phyloP scores from a whole-genome alignment of 495 filamentous ascomycete species.

The Hypoxylon lenormandii region DNA sequence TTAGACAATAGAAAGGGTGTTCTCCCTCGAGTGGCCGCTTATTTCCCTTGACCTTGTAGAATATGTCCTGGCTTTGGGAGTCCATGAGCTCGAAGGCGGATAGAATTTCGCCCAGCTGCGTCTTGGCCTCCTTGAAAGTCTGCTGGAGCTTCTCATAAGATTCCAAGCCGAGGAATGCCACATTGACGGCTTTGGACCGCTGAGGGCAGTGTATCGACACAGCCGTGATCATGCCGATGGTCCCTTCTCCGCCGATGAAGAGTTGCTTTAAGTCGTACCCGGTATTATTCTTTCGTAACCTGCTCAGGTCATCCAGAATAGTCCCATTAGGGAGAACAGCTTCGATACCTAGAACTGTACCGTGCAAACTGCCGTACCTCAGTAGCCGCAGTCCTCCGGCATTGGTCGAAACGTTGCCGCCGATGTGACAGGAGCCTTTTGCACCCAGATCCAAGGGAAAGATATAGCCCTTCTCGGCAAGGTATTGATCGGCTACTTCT shows the following conservation, averaged over 20 bases:
- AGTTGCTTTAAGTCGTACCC: conserved; percentile 98
- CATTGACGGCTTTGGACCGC: conserved; percentile 83
- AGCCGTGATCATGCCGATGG: conserved; percentile 91
- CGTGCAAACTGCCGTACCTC: conserved; percentile 93
- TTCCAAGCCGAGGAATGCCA: conserved; percentile 87
- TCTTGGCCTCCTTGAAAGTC: conserved; percentile 87
- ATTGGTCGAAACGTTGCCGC: conserved; percentile 98
- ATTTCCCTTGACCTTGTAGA: conserved; percentile 77
- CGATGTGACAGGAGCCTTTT: conserved; percentile 96
- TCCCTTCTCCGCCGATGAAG: conserved; percentile 94
- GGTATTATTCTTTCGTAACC: conserved; percentile 93
- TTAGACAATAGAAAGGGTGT: conserved; percentile 92
- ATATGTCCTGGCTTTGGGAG: conserved; percentile 77
- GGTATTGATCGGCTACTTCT: conserved; percentile 84
- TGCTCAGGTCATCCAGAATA: conserved; percentile 86
- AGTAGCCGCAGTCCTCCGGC: conserved; percentile 90
- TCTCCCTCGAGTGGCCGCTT: conserved; percentile 82
- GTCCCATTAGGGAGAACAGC: conserved; percentile 93
- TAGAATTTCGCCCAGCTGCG: conserved; percentile 89
- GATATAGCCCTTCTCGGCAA: conserved; percentile 81
- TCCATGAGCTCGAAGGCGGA: conserved; percentile 99
- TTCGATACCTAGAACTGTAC: conserved; percentile 90
- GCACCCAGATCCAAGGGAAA: conserved; percentile 96
- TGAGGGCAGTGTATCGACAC: conserved; percentile 90
- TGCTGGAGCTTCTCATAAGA: conserved; percentile 85